phyloP scores from a whole-genome alignment of 2,329 filamentous ascomycete genomes.

The Colletotrichum endophyticum region DNA sequence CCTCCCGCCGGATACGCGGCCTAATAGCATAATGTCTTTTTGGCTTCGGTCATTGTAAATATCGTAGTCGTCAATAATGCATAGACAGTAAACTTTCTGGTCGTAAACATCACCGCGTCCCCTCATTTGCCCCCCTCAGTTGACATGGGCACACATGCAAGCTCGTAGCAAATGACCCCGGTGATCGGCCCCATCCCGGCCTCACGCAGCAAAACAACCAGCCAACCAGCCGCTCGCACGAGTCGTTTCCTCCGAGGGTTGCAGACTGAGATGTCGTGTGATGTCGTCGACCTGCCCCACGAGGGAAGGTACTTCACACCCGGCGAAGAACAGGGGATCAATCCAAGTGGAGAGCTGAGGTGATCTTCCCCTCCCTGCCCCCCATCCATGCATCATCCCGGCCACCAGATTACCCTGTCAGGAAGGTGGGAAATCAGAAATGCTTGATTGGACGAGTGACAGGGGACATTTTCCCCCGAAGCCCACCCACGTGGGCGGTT shows the following conservation, averaged over 20 bases:
- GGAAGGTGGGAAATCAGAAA: neutral
- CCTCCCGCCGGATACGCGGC: constrained; percentile 42
- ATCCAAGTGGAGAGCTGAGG: neutral
- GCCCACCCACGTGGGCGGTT: neutral
- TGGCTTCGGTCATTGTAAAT: neutral
- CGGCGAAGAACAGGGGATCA: neutral
- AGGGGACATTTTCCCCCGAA: neutral
- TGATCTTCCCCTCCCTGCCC: neutral
- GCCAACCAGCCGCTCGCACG: neutral
- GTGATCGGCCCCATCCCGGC: neutral
- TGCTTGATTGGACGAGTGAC: neutral
- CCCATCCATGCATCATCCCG: neutral
- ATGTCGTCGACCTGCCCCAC: neutral
- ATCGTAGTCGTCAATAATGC: neutral
- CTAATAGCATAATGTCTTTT: neutral
- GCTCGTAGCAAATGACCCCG: neutral
- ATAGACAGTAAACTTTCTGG: neutral
- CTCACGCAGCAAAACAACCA: neutral
- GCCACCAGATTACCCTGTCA: neutral
- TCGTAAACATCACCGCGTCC: neutral
- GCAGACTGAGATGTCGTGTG: neutral
- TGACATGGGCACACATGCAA: neutral
- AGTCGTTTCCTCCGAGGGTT: neutral
- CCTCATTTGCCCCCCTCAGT: neutral
- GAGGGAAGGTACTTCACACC: neutral